phyloP scores from a whole-genome alignment of 2,329 filamentous ascomycete genomes.

The Hyphodiscus sp. region DNA sequence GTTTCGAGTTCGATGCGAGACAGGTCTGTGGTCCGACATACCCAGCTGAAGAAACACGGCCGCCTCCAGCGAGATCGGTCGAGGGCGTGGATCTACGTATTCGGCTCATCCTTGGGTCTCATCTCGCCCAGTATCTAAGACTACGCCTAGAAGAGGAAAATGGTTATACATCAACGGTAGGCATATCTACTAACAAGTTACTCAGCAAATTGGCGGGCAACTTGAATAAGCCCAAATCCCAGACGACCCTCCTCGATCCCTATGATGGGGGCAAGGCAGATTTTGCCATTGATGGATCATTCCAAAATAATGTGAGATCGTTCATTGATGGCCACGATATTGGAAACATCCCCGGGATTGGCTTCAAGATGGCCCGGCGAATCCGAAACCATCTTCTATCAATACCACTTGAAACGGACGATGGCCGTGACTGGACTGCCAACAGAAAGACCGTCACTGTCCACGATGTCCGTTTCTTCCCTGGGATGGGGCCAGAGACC shows the following conservation, averaged over 20 bases:
- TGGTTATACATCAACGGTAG: constrained; percentile 82
- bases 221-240: constrained; percentile 77
- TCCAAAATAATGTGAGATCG: constrained; percentile 44
- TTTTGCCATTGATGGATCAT: constrained; percentile 6
- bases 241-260: constrained; percentile 74
- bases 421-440: constrained; percentile 40
- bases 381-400: constrained; percentile 55
- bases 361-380: constrained; percentile 67
- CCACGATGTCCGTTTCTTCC: constrained; percentile 54
- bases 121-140: constrained; percentile 71
- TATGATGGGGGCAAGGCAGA: constrained; percentile 34
- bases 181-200: constrained; percentile 81
- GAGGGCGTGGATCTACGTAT: constrained; percentile 15
- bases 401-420: constrained; percentile 34
- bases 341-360: constrained; percentile 78
- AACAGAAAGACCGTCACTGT: constrained; percentile 56
- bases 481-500: constrained; percentile 53
- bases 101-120: constrained; percentile 72
- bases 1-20: constrained; percentile 73
- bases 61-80: constrained; percentile 26
- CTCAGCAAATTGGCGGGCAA: constrained; percentile 80
- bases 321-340: constrained; percentile 76
- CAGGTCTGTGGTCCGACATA: constrained; percentile 51
- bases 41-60: constrained; percentile 16
- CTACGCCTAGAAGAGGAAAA: constrained; percentile 64